phyloP scores from a whole-genome alignment of 2,329 filamentous ascomycete genomes.

The Paecilomyces formosus region DNA sequence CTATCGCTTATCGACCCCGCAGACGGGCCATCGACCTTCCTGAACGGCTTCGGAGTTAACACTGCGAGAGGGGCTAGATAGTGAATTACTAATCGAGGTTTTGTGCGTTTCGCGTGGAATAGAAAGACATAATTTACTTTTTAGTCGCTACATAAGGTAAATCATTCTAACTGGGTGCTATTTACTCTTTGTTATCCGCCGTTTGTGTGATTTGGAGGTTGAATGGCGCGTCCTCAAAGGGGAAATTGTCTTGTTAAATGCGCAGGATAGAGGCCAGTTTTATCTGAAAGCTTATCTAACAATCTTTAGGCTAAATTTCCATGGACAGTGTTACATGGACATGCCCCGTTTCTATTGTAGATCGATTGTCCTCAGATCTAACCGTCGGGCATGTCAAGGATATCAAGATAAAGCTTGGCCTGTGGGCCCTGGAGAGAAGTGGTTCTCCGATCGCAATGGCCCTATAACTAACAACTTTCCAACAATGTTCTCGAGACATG shows the following conservation, averaged over 20 bases:
- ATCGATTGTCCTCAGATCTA: neutral
- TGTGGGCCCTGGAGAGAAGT: neutral
- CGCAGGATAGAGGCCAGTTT: neutral
- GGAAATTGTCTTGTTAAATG: neutral
- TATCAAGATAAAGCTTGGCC: neutral
- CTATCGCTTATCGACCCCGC: neutral
- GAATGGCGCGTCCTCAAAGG: neutral
- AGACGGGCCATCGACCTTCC: neutral
- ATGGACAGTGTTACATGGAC: neutral
- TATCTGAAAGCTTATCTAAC: neutral
- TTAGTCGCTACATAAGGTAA: neutral
- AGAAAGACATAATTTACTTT: neutral
- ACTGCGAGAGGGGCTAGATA: neutral
- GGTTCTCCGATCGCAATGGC: neutral
- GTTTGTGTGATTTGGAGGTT: neutral
- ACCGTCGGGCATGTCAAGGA: neutral
- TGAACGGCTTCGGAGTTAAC: neutral
- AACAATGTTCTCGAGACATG: neutral
- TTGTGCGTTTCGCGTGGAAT: neutral
- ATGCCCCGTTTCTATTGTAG: neutral
- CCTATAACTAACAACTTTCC: neutral
- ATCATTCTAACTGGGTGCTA: neutral
- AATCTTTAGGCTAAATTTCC: neutral
- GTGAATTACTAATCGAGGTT: neutral
- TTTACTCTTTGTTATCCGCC: too few species aligned